Base-by-base conservation (phyloP, 345 rosid species). In the Cardamine chenopodiifolia region DNA sequence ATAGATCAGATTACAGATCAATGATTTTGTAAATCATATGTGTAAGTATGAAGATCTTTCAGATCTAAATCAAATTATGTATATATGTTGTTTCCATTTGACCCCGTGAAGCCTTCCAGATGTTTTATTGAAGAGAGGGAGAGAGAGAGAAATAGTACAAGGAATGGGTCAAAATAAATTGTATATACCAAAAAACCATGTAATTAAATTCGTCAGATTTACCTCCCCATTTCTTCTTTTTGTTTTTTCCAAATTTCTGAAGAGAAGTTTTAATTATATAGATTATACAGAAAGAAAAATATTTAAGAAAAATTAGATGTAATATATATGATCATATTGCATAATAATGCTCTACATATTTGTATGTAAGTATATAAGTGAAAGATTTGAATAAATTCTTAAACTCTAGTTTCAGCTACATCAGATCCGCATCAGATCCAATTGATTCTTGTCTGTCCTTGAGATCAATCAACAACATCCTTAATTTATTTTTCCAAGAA, bases 111-210 rank as follows among this genome's bases (percentile, higher is more conserved):
- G 62, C 72, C 23, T 47, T 71, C 52, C 34, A 57, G 66, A 59
- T 23, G 55, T 71, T 71, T 78, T 49, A 65, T 49, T 60, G 73
- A 49, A 58, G 63, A 77, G n/a, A n/a, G n/a, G n/a, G 72, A 63
- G 71, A 70, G 70, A 47, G 52, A 26, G 37, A 69, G 17, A 50
- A 15, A 49, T 8, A 45, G 73, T 60, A 50, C 77, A 71, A 65
- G 69, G 55, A 37, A 72, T 78, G 77, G 81, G 73, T 72, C 57
- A 40, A 58, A 71, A 37, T 63, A 62, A 54, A 39, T 76, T 68
- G 66, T 42, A 25, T 12, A 25, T 58, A 66, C 37, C 57, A 55
- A 73, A 73, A 65, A 55, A 50, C 22, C 62, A 67, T 75, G 68
- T 67, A 50, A 62, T 15, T 35, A 40, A 72, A 14, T 73, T 67